Base-by-base conservation (phyloP, 169 alveolate genomes). In the Babesia ovis region DNA sequence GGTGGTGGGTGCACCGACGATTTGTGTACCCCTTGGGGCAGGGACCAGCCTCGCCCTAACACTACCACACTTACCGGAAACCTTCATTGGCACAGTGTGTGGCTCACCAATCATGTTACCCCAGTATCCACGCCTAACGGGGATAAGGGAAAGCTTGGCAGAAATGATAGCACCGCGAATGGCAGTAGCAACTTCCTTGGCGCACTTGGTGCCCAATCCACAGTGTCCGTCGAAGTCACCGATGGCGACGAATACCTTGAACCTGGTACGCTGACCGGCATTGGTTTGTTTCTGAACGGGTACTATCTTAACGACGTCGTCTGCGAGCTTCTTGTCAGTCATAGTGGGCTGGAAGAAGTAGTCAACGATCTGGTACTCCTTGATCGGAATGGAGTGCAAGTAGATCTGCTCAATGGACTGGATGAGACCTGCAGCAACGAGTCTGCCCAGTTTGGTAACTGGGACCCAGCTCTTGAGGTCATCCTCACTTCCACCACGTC, bases 121-220 rank as follows among this genome's bases (percentile, higher is more conserved):
- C 99, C 99, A 98, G 94, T 97, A 98, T 20, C 99, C 99, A 85
- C 99, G 95, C 84, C 98, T 94, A 59, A 98, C 99, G 48, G 99
- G 99, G 72, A 98, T 92, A 76, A 98, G 92, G 77, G 97, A 92
- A 72, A 98, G 94, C 94, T 98, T 98, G 55, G 99, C 99, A 35
- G 97, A 94, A 57, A 95, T 96, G 81, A 96, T 96, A 58, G 99
- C 99, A 41, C 99, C 99, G 73, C 99, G 95, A 83, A 98, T 98
- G 59, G 99, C 99, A 51, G 98, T 96, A 74, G 99, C 99, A 46
- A 98, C 99, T 93, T 98, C 99, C 92, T 98, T 98, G 59, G 99
- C 99, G 75, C 98, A 97, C 85, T 96, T 97, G 64, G 95, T 92
- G 29, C 99, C 99, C 62, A 96, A 91, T 27, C 99, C 99, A 70